Evolutionary conservation across 2,329 filamentous ascomycete species (phyloP), one percentile per base, ranked within the genome.

Genomic region (Trichoderma endophyticum): DNA sequence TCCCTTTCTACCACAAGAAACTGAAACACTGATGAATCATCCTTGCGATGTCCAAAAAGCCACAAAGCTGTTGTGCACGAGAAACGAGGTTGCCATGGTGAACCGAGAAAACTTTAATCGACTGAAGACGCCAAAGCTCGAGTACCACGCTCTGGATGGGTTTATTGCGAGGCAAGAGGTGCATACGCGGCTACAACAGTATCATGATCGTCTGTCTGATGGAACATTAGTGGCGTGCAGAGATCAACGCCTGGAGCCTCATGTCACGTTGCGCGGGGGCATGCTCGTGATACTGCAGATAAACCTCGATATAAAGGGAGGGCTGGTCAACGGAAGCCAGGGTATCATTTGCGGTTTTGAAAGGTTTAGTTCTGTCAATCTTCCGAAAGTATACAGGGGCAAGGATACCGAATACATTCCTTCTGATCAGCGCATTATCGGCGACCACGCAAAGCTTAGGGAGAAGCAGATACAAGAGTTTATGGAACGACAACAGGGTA

Each of bases 261-360:
- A 12, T 0, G 74, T 77, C 15, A 48, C 36, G 2, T 62, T 79
- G 9, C 71, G 76, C 1, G 6, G 24, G 3, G 61, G 64, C 2
- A 77, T 77, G 68, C 65, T 76, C 0, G 78, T 79, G 8, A 69
- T 79, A 54, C 72, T 79, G 0, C 74, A 75, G 54, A 71, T 78
- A 6, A 79, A 79, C 24, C 74, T 79, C 0, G 67, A 76, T 28
- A 18, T 75, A 0, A 3, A 15, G 0, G 32, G 2, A 0, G 74
- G 77, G 1, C 61, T 79, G 1, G 70, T 74, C 39, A 79, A 79
- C 34, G 77, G 78, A 2, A 79, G 78, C 30, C 76, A 78, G 34
- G 78, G 78, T 2, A 73, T 75, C 0, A 73, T 79, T 3, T 54
- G 61, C 26, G 78, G 72, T 0, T 79, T 73, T 26, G 76, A 78